Conservation (phyloP, 768 basidiomycete genomes). For the Flagelloscypha sp. region DNA sequence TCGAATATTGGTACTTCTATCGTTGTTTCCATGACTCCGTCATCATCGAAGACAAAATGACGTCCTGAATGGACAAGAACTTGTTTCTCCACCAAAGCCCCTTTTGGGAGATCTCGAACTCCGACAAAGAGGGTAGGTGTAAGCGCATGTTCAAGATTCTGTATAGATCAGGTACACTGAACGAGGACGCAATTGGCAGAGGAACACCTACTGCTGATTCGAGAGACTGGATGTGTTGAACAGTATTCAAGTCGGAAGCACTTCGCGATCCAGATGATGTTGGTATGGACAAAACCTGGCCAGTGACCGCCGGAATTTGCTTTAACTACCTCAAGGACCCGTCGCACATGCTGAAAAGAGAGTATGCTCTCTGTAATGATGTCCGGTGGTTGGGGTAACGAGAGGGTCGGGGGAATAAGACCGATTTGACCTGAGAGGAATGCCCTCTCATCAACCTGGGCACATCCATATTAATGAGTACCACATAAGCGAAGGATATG, state of each 20-base stretch:
- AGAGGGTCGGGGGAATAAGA: constrained; percentile 65
- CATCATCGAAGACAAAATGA: constrained; percentile 36
- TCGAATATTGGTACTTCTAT: constrained; percentile 27
- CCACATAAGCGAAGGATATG: constrained; percentile 1
- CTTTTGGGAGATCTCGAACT: constrained; percentile 61
- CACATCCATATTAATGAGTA: neutral
- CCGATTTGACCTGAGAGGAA: constrained; percentile 96
- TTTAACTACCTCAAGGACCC: constrained; percentile 55
- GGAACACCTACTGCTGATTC: too few species aligned
- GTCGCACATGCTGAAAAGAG: constrained; percentile 68
- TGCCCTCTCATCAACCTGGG: constrained; percentile 64
- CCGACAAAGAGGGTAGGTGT: constrained; percentile 49
- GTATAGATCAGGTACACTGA: constrained; percentile 6
- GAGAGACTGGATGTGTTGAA: too few species aligned
- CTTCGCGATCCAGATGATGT: constrained; percentile 76
- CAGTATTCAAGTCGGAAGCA: too few species aligned
- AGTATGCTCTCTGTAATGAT: constrained; percentile 63
- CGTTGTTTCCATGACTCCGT: constrained; percentile 30
- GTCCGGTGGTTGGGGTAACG: constrained; percentile 52
- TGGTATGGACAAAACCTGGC: constrained; percentile 53
- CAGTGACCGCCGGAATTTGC: constrained; percentile 48
- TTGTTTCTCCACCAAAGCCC: constrained; percentile 70
- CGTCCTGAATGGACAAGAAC: constrained; percentile 63
- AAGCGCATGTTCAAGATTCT: constrained; percentile 17
- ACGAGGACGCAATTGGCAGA: neutral